These are phyloP conservation scores for Ophiostoma piceae DNA, from an alignment of 2,329 filamentous ascomycete genomes.

Conservation along the genomic window DNA sequence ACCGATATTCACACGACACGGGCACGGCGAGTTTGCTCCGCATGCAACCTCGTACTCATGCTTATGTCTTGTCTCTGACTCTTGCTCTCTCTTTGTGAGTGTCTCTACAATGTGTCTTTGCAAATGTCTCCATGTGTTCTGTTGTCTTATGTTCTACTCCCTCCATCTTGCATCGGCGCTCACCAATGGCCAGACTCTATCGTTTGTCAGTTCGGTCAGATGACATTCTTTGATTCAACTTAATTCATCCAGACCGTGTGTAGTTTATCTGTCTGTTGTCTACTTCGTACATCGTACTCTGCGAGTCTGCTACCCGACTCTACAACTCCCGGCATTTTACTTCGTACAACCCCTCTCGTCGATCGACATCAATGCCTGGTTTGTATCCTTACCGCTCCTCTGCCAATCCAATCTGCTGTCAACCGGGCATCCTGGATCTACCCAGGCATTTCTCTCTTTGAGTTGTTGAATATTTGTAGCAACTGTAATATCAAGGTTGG, in stretches of 20 bases:
- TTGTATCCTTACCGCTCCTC: slow-evolving; percentile 4
- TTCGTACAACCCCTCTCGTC: neutral
- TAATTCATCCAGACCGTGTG: neutral
- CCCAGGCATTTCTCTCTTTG: neutral
- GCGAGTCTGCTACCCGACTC: too few species aligned
- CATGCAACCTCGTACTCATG: slow-evolving; percentile 1
- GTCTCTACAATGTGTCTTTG: too few species aligned
- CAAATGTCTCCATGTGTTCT: too few species aligned
- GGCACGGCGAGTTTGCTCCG: slow-evolving; percentile 8
- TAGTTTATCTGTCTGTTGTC: neutral
- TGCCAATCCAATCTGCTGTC: neutral
- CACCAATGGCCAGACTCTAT: neutral
- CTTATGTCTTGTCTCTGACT: neutral
- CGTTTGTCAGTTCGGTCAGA: neutral
- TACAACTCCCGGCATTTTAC: too few species aligned
- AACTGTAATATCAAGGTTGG: neutral
- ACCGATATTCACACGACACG: neutral
- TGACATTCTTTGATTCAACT: neutral
- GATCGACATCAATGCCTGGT: slow-evolving; percentile 3
- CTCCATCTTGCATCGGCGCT: too few species aligned
- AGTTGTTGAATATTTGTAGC: neutral
- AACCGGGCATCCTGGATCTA: neutral
- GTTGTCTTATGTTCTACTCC: too few species aligned
- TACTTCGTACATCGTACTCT: too few species aligned
- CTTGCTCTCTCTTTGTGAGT: too few species aligned